Percentiles rank a stretch among this genome's conserved stretches.
phyloP scores from a whole-genome alignment of 1,284 basidiomycete species.

The Pascua sp. region DNA sequence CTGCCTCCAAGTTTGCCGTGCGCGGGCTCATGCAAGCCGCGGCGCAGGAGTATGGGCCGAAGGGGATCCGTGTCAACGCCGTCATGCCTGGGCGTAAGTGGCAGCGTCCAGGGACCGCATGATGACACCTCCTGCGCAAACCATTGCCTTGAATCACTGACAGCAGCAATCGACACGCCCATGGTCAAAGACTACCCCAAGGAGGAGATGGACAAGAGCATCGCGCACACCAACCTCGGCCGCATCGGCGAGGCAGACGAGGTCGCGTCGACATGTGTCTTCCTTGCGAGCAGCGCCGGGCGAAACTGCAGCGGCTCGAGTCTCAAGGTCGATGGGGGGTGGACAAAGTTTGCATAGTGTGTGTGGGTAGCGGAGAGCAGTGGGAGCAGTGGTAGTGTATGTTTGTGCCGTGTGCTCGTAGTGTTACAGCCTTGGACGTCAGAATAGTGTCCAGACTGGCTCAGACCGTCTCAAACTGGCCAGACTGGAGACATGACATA shows the following conservation, averaged over 20 bases:
- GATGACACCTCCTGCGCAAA: no score
- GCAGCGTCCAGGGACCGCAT: no score
- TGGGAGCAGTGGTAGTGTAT: no score
- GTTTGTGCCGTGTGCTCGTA: no score
- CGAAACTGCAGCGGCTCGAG: constrained; percentile 24
- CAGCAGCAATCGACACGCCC: constrained; percentile 19
- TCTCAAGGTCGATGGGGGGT: constrained; percentile 30
- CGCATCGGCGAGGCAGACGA: constrained; percentile 27
- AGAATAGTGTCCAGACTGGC: no score
- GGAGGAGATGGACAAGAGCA: constrained; percentile 11
- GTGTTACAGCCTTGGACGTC: no score
- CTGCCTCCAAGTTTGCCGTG: constrained; percentile 32
- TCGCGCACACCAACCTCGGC: constrained; percentile 11
- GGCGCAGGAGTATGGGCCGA: constrained; percentile 26
- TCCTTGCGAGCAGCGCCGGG: constrained; percentile 21
- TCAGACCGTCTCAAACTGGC: no score
- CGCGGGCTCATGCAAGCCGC: constrained; percentile 26
- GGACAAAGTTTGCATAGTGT: constrained; percentile 4
- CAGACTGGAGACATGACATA: no score
- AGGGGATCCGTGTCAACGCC: constrained; percentile 31
- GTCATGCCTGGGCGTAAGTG: constrained; percentile 22
- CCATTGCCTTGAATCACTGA: neutral
- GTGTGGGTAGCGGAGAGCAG: no score
- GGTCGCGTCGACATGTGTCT: constrained; percentile 25
- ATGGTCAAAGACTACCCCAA: constrained; percentile 12